Conservation (phyloP, 352 stramenopile species). For the Phytophthora fragariae region DNA sequence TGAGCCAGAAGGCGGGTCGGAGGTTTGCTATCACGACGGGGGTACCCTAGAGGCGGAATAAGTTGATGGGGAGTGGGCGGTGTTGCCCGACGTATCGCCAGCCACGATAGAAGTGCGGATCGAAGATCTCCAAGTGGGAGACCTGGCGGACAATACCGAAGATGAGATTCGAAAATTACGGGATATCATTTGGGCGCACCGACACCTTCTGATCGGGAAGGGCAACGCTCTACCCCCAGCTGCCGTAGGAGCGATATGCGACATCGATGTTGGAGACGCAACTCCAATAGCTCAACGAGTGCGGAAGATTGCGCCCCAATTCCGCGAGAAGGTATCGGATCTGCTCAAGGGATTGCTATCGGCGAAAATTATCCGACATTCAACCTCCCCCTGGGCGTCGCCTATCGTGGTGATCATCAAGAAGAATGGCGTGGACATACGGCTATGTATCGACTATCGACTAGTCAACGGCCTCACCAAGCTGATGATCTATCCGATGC, state of each 20-base stretch:
- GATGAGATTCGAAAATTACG: constrained; percentile 29
- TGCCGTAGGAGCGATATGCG: neutral
- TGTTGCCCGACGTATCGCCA: constrained; percentile 27
- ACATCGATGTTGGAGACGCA: neutral
- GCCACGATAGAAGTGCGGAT: constrained; percentile 15
- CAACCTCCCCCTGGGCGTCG: neutral
- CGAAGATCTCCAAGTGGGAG: constrained; percentile 27
- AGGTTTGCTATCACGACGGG: constrained; percentile 24
- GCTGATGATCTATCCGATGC: neutral
- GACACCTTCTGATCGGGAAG: constrained; percentile 31
- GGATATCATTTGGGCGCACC: constrained; percentile 24
- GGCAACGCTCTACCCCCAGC: neutral
- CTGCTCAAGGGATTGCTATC: neutral
- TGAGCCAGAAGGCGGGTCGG: too few relatives aligned
- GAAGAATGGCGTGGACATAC: neutral
- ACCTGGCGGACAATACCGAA: constrained; percentile 1
- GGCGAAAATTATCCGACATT: neutral
- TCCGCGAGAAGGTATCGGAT: neutral
- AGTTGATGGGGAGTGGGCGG: constrained; percentile 14
- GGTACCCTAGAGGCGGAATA: constrained; percentile 19
- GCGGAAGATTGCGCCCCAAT: neutral
- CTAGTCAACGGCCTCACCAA: neutral
- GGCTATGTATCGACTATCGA: neutral
- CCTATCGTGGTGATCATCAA: neutral
- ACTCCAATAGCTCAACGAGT: too few relatives aligned